Base-by-base conservation (phyloP, 768 basidiomycete species). In the Stropharia rugosoannulata region DNA sequence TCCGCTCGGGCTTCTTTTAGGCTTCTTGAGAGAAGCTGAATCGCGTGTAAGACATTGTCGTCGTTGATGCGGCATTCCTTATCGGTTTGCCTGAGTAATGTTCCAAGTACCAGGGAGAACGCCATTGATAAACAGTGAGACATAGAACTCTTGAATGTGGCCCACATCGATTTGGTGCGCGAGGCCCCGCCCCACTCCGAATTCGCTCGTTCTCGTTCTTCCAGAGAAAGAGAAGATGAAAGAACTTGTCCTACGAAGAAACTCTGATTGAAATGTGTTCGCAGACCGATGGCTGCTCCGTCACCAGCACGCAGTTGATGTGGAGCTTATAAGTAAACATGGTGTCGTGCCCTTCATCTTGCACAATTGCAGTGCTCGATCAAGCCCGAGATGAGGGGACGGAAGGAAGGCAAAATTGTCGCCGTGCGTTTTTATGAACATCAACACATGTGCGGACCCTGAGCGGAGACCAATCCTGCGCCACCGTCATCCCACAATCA, bases 281-380 rank as follows among this genome's bases (percentile, higher is more conserved):
- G 47, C 42, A 55, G 59, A 55, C 56, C 57, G 54, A 46, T 47
- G 56, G 49, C 50, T 55, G 47, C 51, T 61, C 59, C 61, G 61
- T 65, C 59, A 61, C 61, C 61, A 65, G 58, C 58, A 52, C 32
- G 49, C 54, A 54, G 47, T 44, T 47, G 47, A 32, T 54, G 22
- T 40, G 51, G 51, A 57, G 51, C 57, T 51, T 60, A 59, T 61
- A 59, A 60, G 63, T 46, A 57, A 52, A 49, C 55, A 59, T 51
- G 59, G 59, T 62, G 62, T 61, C 59, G 62, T 57, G 61, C 54
- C 45, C 18, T 59, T 56, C 59, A 61, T 59, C 59, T 61, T 57
- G 29, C 1, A 32, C 29, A 32, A 32, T 32, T 32, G 60, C 57
- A 56, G 57, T 60, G 55, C 56, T 60, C 60, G 63, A 62, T 61